Percentiles rank a stretch among this genome's conserved stretches.
Evolutionary conservation across 345 rosid species (phyloP).

Genomic region (Sonneratia caseolaris): DNA sequence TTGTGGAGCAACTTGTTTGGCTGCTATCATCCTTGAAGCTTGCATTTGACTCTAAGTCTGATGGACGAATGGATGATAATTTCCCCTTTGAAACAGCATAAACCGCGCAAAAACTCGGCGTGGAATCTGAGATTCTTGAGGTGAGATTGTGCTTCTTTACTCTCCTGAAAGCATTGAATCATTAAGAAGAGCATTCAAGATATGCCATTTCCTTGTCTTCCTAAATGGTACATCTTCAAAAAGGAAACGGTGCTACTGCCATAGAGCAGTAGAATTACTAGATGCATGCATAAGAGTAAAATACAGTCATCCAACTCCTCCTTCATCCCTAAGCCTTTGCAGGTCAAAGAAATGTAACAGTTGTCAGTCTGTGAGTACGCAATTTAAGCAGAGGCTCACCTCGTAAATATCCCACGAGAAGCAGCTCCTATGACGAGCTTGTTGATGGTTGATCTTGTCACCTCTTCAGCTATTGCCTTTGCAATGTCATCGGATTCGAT

Average conservation of each 20-base stretch:
- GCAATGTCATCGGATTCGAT: conserved; percentile 63
- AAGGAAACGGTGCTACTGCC: background rate
- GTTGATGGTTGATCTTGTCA: conserved; percentile 28
- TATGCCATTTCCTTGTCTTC: background rate
- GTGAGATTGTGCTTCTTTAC: conserved; percentile 42
- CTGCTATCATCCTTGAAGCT: conserved; percentile 40
- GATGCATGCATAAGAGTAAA: background rate
- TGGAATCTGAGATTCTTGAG: conserved; percentile 45
- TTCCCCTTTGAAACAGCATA: conserved; percentile 71
- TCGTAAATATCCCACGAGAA: conserved; percentile 42
- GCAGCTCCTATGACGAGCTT: conserved; percentile 85
- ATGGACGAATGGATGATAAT: conserved; percentile 64
- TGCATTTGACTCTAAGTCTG: conserved; percentile 42
- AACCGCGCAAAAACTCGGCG: conserved; percentile 67
- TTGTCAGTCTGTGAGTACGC: background rate
- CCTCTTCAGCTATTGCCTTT: conserved; percentile 61
- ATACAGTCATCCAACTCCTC: background rate
- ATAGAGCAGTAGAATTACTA: conserved; percentile 1
- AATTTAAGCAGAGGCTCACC: conserved; percentile 28
- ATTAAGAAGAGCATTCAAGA: background rate
- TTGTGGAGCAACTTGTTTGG: conserved; percentile 31
- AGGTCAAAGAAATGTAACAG: background rate
- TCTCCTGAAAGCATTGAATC: conserved; percentile 29
- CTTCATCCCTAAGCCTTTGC: background rate
- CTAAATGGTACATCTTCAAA: background rate